Conservation (phyloP, 345 rosid genomes). For the Diplotaxis tenuifolia region DNA sequence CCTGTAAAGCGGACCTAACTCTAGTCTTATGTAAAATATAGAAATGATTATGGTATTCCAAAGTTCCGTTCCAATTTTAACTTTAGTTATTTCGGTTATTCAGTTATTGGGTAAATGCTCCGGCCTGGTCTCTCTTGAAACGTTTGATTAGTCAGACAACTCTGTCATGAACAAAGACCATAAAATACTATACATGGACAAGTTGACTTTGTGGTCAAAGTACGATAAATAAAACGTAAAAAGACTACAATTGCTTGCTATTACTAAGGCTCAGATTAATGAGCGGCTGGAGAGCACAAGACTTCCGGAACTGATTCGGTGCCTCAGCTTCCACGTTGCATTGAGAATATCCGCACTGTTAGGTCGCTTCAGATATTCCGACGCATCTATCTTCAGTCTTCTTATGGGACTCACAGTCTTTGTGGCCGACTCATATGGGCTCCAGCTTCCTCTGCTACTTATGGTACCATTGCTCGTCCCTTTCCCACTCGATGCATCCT, state of each 20-base stretch:
- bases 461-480: constrained; percentile 42
- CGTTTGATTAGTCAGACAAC: not conserved
- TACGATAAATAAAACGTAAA: not conserved
- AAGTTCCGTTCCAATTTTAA: too few relatives aligned
- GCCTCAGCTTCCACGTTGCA: constrained; percentile 70
- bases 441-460: constrained; percentile 89
- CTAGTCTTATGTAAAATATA: too few relatives aligned
- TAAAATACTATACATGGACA: constrained; percentile 10
- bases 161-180: not conserved
- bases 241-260: not conserved
- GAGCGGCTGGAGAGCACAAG: constrained; percentile 55
- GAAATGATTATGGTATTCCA: too few relatives aligned
- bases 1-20: too few relatives aligned
- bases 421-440: constrained; percentile 43
- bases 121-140: too few relatives aligned
- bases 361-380: constrained; percentile 53
- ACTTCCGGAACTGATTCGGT: constrained; percentile 64
- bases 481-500: constrained; percentile 47
- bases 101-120: too few relatives aligned
- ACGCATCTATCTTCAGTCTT: constrained; percentile 47
- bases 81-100: too few relatives aligned
- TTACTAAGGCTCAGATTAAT: constrained; percentile 24
- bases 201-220: not conserved
- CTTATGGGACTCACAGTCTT: constrained; percentile 33
- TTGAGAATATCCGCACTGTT: constrained; percentile 52